A percentile compares a stretch with the other conserved stretches of the same genome.
Evolutionary conservation across 2,329 filamentous ascomycete genomes (phyloP).

Genomic region (Aspergillus puulaauensis): DNA sequence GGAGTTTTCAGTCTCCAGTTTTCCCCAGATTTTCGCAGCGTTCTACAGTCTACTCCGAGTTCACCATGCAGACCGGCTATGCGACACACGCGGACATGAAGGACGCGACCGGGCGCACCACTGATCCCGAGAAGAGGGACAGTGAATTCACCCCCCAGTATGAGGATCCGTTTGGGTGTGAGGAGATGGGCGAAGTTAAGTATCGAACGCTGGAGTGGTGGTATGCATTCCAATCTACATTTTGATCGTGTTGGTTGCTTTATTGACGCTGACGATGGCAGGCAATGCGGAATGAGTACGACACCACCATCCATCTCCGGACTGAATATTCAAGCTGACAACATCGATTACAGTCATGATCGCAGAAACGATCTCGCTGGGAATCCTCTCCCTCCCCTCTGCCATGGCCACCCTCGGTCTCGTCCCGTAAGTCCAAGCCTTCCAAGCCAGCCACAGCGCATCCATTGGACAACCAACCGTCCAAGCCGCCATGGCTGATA

Average conservation of each 20-base stretch:
- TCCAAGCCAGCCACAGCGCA: background rate
- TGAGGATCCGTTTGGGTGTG: conserved; percentile 41
- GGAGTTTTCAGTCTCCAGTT: no score
- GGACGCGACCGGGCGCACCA: background rate
- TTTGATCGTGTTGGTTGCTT: no score
- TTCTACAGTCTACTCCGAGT: no score
- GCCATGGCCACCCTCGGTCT: conserved; percentile 54
- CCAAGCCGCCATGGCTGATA: background rate
- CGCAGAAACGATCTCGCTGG: conserved; percentile 59
- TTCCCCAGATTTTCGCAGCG: no score
- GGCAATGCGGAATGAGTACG: conserved; percentile 37
- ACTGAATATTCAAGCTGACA: no score
- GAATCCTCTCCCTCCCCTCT: conserved; percentile 55
- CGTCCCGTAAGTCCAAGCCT: conserved; percentile 42
- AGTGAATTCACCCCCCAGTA: conserved; percentile 15
- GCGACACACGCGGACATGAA: background rate
- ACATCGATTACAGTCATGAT: conserved; percentile 57
- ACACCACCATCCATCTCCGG: no score
- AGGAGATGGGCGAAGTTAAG: conserved; percentile 45
- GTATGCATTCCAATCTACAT: conserved; percentile 18
- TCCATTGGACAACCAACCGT: background rate
- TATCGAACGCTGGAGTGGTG: conserved; percentile 53
- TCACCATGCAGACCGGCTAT: background rate
- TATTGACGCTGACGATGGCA: conserved; percentile 10
- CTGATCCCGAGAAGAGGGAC: conserved; percentile 20